Evolutionary conservation across 371 early-diverging fungal species (phyloP).

Genomic region (Apophysomyces ossiformis): DNA sequence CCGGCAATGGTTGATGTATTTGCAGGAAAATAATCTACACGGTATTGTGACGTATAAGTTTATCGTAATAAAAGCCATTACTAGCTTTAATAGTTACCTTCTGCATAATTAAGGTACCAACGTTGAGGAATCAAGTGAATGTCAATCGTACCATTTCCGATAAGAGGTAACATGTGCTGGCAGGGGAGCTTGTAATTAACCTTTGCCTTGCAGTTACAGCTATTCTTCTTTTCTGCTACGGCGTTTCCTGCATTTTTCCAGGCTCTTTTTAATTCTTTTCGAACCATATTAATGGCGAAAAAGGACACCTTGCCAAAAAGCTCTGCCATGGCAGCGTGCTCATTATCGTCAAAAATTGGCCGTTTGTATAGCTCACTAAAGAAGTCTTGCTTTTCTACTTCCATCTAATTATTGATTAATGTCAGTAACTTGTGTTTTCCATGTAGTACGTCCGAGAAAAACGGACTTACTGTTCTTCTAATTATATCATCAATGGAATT

Average conservation of each 20-base stretch:
- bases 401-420: too few relatives aligned
- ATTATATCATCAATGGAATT: too few relatives aligned
- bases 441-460: background rate
- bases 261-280: background rate
- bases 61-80: background rate
- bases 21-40: background rate
- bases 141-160: too few relatives aligned
- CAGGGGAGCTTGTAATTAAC: background rate
- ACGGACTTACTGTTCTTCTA: background rate
- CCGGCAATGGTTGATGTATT: background rate
- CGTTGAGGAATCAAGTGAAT: too few relatives aligned
- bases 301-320: background rate
- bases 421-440: too few relatives aligned
- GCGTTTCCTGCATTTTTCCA: background rate
- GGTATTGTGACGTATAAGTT: background rate
- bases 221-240: background rate
- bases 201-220: background rate
- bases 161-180: background rate
- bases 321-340: background rate
- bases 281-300: background rate
- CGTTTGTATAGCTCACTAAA: too few relatives aligned
- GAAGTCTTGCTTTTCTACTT: constrained; percentile 1
- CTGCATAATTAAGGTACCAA: too few relatives aligned
- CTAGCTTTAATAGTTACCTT: background rate
- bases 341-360: background rate